phyloP scores from a whole-genome alignment of 2,329 filamentous ascomycete genomes.

The Colletotrichum scovillei region DNA sequence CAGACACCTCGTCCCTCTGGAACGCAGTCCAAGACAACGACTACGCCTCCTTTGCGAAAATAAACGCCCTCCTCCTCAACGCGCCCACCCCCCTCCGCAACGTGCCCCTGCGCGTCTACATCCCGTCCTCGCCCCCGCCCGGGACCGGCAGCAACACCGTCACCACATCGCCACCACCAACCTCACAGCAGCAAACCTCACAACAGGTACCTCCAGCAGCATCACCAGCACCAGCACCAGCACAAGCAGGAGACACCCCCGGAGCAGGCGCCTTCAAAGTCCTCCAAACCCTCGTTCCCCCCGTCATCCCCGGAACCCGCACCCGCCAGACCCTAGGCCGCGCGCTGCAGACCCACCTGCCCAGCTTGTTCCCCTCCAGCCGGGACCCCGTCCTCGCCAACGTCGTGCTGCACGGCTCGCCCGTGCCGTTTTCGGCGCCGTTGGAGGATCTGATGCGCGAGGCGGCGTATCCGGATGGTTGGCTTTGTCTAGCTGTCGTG shows the following conservation, averaged over 20 bases:
- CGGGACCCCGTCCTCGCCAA: slow-evolving; percentile 86
- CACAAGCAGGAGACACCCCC: slow-evolving; percentile 16
- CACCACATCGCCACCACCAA: slow-evolving; percentile 26
- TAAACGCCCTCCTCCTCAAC: slow-evolving; percentile 83
- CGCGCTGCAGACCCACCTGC: slow-evolving; percentile 80
- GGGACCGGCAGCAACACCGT: neutral
- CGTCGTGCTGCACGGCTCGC: slow-evolving; percentile 86
- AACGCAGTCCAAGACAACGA: slow-evolving; percentile 83
- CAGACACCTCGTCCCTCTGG: slow-evolving; percentile 87
- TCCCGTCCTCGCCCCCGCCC: slow-evolving; percentile 71
- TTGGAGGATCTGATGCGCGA: slow-evolving; percentile 86
- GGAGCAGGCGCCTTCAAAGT: slow-evolving; percentile 71
- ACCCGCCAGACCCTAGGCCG: slow-evolving; percentile 73
- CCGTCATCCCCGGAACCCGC: slow-evolving; percentile 49
- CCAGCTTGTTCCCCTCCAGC: slow-evolving; percentile 86
- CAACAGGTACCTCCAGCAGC: neutral
- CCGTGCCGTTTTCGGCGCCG: slow-evolving; percentile 82
- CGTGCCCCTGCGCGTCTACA: slow-evolving; percentile 89
- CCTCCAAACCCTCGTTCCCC: slow-evolving; percentile 79
- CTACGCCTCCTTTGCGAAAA: slow-evolving; percentile 75
- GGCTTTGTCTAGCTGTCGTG: slow-evolving; percentile 84
- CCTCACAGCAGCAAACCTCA: neutral
- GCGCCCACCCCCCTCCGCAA: slow-evolving; percentile 80
- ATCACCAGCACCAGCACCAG: neutral
- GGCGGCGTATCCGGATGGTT: slow-evolving; percentile 91